Conservation (phyloP, 202 grass and related monocot genomes). For the Panicum hallii region DNA sequence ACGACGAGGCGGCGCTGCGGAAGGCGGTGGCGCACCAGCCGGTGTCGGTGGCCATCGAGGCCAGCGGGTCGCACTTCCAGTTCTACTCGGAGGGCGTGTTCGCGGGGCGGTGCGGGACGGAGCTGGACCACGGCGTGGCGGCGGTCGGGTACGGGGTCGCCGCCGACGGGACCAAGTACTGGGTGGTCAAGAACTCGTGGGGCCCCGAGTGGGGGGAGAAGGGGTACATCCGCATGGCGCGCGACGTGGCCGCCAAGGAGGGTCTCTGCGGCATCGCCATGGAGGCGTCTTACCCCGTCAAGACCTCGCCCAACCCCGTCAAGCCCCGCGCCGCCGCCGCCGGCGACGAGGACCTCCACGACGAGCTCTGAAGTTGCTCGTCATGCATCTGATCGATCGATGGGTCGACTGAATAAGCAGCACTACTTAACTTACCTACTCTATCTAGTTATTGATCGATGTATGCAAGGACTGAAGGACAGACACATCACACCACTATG, state of each 20-base stretch:
- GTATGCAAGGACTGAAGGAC: too few species aligned
- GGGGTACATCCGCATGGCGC: constrained; percentile 71
- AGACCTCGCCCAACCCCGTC: constrained; percentile 58
- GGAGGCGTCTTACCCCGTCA: constrained; percentile 65
- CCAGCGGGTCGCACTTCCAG: constrained; percentile 59
- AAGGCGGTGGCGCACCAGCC: constrained; percentile 69
- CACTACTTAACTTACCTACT: too few species aligned
- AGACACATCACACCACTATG: too few species aligned
- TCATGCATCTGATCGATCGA: not conserved
- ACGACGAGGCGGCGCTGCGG: constrained; percentile 56
- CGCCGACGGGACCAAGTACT: constrained; percentile 63
- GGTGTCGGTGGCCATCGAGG: constrained; percentile 68
- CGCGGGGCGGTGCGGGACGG: constrained; percentile 48
- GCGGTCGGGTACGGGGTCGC: constrained; percentile 61
- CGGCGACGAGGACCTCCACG: not conserved
- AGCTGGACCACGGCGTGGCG: constrained; percentile 58
- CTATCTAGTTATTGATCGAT: not conserved
- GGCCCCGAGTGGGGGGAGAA: constrained; percentile 67
- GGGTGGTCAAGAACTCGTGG: constrained; percentile 84
- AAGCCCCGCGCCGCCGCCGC: not conserved
- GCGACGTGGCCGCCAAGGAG: constrained; percentile 41
- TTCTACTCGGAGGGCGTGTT: constrained; percentile 80
- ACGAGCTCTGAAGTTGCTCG: constrained; percentile 51
- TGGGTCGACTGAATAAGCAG: not conserved
- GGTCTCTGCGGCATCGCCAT: constrained; percentile 74